A percentile compares a stretch with the other conserved stretches of the same genome.
These are phyloP conservation scores for Salicornia ramosissima DNA, from an alignment of 148 eudicot genomes.

Conservation along the genomic window DNA sequence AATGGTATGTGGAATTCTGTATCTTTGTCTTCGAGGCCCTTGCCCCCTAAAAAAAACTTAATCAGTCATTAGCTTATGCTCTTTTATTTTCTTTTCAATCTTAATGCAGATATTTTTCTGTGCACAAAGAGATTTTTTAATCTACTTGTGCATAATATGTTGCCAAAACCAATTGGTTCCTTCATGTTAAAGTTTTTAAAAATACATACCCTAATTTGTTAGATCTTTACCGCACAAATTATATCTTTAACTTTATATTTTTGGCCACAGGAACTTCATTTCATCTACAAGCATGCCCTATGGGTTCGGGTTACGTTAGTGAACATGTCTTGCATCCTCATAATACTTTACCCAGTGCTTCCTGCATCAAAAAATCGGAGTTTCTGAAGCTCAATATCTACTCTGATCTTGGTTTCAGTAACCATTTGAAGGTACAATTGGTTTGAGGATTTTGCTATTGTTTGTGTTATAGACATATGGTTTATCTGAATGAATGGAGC, in stretches of 20 bases:
- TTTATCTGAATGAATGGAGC: not conserved
- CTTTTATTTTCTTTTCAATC: not conserved
- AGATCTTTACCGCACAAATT: not conserved
- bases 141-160: conserved; percentile 4
- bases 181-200: conserved; percentile 16
- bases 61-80: not conserved
- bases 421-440: conserved; percentile 46
- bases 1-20: not conserved
- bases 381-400: conserved; percentile 27
- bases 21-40: no score
- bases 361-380: conserved; percentile 27
- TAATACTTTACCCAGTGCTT: conserved; percentile 12
- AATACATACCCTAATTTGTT: not conserved
- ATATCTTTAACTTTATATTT: not conserved
- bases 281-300: conserved; percentile 13
- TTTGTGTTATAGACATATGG: not conserved
- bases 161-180: not conserved
- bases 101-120: not conserved
- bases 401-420: conserved; percentile 34
- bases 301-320: conserved; percentile 15
- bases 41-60: no score
- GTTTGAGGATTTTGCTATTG: not conserved
- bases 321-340: conserved; percentile 7
- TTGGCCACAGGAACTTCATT: conserved; percentile 22
- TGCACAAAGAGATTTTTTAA: not conserved